A percentile compares a stretch with the other conserved stretches of the same genome.
phyloP scores from a whole-genome alignment of 1,284 basidiomycete species.

The Trametes hirsuta region DNA sequence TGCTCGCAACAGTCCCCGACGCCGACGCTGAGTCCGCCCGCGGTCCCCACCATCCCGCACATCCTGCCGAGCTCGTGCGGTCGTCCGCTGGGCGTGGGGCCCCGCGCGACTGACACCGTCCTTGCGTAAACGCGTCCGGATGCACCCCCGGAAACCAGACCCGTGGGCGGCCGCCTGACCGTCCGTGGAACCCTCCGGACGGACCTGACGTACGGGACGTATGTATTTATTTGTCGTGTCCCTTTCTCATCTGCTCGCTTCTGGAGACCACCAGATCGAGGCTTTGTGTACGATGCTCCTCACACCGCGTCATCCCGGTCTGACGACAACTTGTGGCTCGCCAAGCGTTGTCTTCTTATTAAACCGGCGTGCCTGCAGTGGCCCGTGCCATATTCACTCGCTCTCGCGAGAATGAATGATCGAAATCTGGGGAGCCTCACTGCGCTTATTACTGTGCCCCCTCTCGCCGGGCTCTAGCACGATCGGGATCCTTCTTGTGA shows the following conservation, averaged over 20 bases:
- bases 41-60: not conserved
- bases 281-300: too few relatives aligned
- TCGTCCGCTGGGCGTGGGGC: not conserved
- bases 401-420: constrained; percentile 15
- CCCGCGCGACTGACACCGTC: not conserved
- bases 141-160: not conserved
- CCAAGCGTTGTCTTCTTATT: constrained; percentile 8
- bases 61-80: not conserved
- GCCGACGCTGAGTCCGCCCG: constrained; percentile 6
- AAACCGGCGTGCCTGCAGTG: not conserved
- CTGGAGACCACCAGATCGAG: not conserved
- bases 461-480: constrained; percentile 6
- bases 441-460: constrained; percentile 1
- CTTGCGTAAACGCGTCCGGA: constrained; percentile 6
- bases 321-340: constrained; percentile 7
- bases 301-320: not conserved
- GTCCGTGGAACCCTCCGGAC: constrained; percentile 15
- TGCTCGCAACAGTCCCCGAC: constrained; percentile 6
- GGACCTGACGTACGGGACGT: constrained; percentile 19
- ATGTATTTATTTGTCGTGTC: constrained; percentile 18
- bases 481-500: constrained; percentile 11
- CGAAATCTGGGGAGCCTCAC: constrained; percentile 9
- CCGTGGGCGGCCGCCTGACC: constrained; percentile 18
- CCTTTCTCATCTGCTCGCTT: constrained; percentile 10
- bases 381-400: not conserved